These are phyloP conservation scores for Xylaria sp. DNA, from an alignment of 2,329 filamentous ascomycete species.

Conservation along the genomic window DNA sequence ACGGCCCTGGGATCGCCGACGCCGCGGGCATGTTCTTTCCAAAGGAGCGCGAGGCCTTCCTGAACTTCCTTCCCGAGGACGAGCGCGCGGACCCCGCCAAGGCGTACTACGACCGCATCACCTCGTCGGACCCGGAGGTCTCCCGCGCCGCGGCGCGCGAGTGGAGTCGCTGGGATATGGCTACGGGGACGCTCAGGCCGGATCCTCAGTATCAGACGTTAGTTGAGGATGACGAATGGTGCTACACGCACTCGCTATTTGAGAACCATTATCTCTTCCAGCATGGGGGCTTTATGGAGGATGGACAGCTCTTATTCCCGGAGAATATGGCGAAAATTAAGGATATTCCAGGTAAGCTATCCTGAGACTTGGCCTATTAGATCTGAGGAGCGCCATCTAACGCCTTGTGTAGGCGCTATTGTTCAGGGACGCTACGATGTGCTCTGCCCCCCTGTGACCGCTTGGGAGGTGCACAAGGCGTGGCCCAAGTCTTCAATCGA, in stretches of 20 bases:
- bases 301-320: slow-evolving; percentile 20
- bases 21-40: slow-evolving; percentile 24
- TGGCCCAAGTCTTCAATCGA: slow-evolving; percentile 24
- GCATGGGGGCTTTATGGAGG: slow-evolving; percentile 20
- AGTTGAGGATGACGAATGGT: slow-evolving; percentile 20
- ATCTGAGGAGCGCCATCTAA: background rate
- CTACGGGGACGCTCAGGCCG: slow-evolving; percentile 4
- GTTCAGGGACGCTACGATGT: slow-evolving; percentile 30
- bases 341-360: slow-evolving; percentile 22
- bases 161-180: slow-evolving; percentile 23
- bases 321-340: slow-evolving; percentile 27
- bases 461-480: slow-evolving; percentile 25
- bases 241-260: slow-evolving; percentile 23
- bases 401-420: slow-evolving; percentile 9
- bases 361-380: background rate
- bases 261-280: slow-evolving; percentile 20
- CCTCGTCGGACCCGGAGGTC: slow-evolving; percentile 4
- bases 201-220: background rate
- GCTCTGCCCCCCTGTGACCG: slow-evolving; percentile 21
- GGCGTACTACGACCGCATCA: slow-evolving; percentile 22
- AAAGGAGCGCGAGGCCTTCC: slow-evolving; percentile 23
- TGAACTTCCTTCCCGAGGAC: slow-evolving; percentile 17
- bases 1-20: background rate
- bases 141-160: background rate
- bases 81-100: slow-evolving; percentile 6